Percentiles rank a stretch among this genome's conserved stretches.
phyloP scores from a whole-genome alignment of 2,329 filamentous ascomycete genomes.

The Verticillium tricorpus region DNA sequence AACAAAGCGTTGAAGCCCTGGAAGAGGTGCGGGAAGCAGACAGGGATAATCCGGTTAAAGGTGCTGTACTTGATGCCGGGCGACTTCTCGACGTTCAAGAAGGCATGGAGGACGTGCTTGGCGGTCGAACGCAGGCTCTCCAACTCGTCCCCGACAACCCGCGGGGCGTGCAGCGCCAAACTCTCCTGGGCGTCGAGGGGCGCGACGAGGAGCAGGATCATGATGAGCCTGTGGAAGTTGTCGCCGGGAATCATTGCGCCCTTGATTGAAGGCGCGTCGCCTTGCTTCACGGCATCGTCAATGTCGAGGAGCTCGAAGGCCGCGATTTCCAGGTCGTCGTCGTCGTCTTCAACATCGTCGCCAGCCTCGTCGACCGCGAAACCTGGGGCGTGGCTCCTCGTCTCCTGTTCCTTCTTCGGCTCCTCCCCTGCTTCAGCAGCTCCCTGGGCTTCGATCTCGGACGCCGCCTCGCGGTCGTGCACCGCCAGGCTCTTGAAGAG shows the following conservation, averaged over 20 bases:
- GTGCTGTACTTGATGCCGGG: slow-evolving; percentile 58
- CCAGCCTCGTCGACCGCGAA: slow-evolving; percentile 42
- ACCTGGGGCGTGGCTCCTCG: slow-evolving; percentile 23
- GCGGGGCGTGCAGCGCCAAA: slow-evolving; percentile 54
- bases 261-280: slow-evolving; percentile 44
- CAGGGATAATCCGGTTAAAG: slow-evolving; percentile 56
- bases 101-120: slow-evolving; percentile 61
- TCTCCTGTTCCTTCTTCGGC: slow-evolving; percentile 11
- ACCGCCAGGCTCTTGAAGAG: slow-evolving; percentile 70
- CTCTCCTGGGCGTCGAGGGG: slow-evolving; percentile 62
- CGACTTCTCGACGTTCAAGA: slow-evolving; percentile 59
- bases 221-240: slow-evolving; percentile 66
- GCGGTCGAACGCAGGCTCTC: slow-evolving; percentile 57
- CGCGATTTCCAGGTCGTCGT: slow-evolving; percentile 62
- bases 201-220: slow-evolving; percentile 64
- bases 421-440: slow-evolving; percentile 1
- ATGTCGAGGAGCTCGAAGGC: slow-evolving; percentile 66
- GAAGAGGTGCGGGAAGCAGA: slow-evolving; percentile 62
- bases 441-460: slow-evolving; percentile 20
- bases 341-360: slow-evolving; percentile 41
- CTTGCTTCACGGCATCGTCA: slow-evolving; percentile 54
- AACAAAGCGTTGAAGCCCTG: slow-evolving; percentile 64
- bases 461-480: slow-evolving; percentile 53
- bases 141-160: slow-evolving; percentile 52
- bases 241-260: slow-evolving; percentile 70